Conservation (phyloP, 345 rosid species). For the Eucalyptus sp. region DNA sequence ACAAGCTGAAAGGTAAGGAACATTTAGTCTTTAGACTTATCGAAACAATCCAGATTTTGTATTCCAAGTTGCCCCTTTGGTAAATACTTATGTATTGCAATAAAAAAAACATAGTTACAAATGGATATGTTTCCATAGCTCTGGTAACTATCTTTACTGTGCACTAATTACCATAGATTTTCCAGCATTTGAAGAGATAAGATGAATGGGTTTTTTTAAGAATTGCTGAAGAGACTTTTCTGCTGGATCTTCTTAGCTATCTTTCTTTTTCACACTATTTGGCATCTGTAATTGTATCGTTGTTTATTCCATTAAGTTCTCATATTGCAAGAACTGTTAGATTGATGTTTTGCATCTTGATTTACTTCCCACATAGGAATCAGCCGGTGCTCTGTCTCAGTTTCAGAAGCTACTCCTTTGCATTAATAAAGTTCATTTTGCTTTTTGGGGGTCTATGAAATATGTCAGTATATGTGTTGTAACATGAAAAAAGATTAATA, state of each 20-base stretch:
- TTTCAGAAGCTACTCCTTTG: not conserved
- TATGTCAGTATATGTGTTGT: not conserved
- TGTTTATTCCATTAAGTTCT: not conserved
- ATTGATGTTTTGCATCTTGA: not conserved
- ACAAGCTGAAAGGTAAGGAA: conserved; percentile 77
- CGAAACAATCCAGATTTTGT: not conserved
- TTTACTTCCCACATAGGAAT: not conserved
- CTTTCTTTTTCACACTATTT: not conserved
- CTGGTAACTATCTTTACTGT: not conserved
- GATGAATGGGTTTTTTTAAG: not conserved
- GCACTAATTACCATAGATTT: not conserved
- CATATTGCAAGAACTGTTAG: not conserved
- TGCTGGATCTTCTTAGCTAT: not conserved
- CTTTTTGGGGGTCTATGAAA: not conserved
- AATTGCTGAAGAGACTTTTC: not conserved
- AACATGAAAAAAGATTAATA: not conserved
- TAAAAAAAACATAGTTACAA: not conserved
- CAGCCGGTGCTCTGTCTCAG: not conserved
- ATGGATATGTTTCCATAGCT: not conserved
- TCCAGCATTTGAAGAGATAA: not conserved
- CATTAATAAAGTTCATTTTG: not conserved
- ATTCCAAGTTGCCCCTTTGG: not conserved
- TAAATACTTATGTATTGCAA: not conserved
- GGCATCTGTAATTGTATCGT: not conserved
- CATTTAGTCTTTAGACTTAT: not conserved